Base-by-base conservation (phyloP, 129 eudicot species). In the Sambucus nigra region DNA sequence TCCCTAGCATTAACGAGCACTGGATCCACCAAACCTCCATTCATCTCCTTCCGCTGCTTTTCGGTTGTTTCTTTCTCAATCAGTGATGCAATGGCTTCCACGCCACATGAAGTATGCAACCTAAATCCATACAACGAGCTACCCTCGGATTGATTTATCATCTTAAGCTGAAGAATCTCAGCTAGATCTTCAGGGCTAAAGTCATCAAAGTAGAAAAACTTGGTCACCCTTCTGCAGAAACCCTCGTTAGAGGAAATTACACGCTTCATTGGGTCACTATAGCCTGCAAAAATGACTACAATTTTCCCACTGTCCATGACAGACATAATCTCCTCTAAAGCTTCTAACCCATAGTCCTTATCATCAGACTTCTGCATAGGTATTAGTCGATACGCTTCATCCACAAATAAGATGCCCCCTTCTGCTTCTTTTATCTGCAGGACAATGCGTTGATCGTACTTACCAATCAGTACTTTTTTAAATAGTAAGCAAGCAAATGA, bases 261-360 rank as follows among this genome's bases (percentile, higher is more conserved):
- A 5, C 96, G 83, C 65, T 87, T 71, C 96, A 87, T 87, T 24
- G 88, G 88, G 47, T 83, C 89, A 15, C 86, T 74, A 20, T 87
- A 87, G 47, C 96, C 96, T 0, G 96, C 94, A 55, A 87, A 87
- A 31, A 87, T 80, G 6, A 87, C 94, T 1, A 87, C 94, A 20
- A 87, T 59, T 48, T 74, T 73, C 7, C 89, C 96, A 59, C 66
- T 76, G 47, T 87, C 99, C 93, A 91, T 75, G 25, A 82, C 79
- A 0, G 99, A 91, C 95, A 91, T 86, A 25, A 91, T 86, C 74
- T 91, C 99, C 66, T 91, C 99, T 47, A 91, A 73, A n/a, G 99
- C 99, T 72, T 91, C 99, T 59, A 82, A 69, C 4, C 95, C 99
- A 40, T 85, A 85, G 47, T 91, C 98, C 47, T 73, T 72, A 33